Conservation (phyloP, 106 monocot species). For the Narthecium ossifragum region DNA sequence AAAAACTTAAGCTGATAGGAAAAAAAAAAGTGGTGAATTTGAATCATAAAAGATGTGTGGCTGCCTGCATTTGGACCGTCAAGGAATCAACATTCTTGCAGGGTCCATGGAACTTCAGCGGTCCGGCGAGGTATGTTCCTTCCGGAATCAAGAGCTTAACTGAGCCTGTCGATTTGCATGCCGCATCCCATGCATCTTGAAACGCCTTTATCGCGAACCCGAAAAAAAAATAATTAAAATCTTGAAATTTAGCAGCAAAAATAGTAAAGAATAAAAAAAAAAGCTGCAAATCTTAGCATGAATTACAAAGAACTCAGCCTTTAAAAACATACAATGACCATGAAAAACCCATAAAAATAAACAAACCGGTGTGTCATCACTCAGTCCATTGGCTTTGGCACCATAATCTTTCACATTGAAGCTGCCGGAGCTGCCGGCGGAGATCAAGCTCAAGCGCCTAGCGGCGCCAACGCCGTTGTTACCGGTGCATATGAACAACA, state of each 20-base stretch:
- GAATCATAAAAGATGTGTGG: not conserved
- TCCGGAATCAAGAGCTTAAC: constrained; percentile 34
- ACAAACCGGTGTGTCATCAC: constrained; percentile 21
- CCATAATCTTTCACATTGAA: constrained; percentile 5
- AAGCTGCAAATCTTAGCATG: too few relatives aligned
- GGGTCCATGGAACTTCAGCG: constrained; percentile 42
- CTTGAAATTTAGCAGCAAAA: not conserved
- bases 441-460: too few relatives aligned
- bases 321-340: too few relatives aligned
- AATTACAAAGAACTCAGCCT: too few relatives aligned
- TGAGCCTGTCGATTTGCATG: constrained; percentile 28
- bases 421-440: not conserved
- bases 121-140: constrained; percentile 47
- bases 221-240: not conserved
- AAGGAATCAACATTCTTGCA: constrained; percentile 33
- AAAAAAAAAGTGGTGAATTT: too few relatives aligned
- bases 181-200: constrained; percentile 46
- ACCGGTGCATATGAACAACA: too few relatives aligned
- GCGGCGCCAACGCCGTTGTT: too few relatives aligned
- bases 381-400: constrained; percentile 3
- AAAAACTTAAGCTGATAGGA: too few relatives aligned
- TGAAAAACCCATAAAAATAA: too few relatives aligned
- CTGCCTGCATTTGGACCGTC: constrained; percentile 39
- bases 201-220: constrained; percentile 57
- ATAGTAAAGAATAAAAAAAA: not conserved